Base-by-base conservation (phyloP, 2,329 filamentous ascomycete species). In the Aspergillus floridensis region DNA sequence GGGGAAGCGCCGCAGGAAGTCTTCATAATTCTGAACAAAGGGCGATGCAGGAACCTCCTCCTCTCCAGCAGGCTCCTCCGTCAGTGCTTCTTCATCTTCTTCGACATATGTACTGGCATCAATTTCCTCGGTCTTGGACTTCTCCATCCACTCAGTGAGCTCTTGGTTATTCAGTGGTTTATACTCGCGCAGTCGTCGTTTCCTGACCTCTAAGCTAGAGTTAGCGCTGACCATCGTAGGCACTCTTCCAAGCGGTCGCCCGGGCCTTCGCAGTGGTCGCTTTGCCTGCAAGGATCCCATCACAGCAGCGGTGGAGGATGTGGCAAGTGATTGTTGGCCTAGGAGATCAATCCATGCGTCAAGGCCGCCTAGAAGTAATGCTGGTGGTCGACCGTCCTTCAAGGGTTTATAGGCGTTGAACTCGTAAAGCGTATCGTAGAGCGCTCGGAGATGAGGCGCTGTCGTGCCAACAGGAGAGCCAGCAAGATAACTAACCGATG, bases 301-400 rank as follows among this genome's bases (percentile, higher is more conserved):
- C 31, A 80, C 71, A 14, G 80, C 78, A 24, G 82, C 80, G 2
- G 85, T 87, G 24, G 81, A 78, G 3, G 85, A 85, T 22, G 80
- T 81, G 51, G 81, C 79, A 52, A 90, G 78, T 1, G 89, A 87
- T 56, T 87, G 83, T 12, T 80, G 77, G 2, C 95, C 93, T 68
- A 96, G 82, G n/a, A 95, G 76, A 68, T 95, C 88, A 19, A 87
- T 79, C 95, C 95, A 99, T 4, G 92, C 90, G 66, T 93, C 86
- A 11, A 99, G 75, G 0, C 95, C 95, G 19, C 95, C 95, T 55
- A 84, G 80, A 1, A 99, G 79, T 32, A 99, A 81, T 57, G 92
- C 90, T 0, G 93, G 93, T 3, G 84, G 82, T 26, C 86, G 82
- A 59, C 86, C 79, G 58, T 77, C 77, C 50, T 77, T 88, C 32